A percentile compares a stretch with the other conserved stretches of the same genome.
phyloP scores from a whole-genome alignment of 2,329 filamentous ascomycete species.

The Diaporthe vexans region DNA sequence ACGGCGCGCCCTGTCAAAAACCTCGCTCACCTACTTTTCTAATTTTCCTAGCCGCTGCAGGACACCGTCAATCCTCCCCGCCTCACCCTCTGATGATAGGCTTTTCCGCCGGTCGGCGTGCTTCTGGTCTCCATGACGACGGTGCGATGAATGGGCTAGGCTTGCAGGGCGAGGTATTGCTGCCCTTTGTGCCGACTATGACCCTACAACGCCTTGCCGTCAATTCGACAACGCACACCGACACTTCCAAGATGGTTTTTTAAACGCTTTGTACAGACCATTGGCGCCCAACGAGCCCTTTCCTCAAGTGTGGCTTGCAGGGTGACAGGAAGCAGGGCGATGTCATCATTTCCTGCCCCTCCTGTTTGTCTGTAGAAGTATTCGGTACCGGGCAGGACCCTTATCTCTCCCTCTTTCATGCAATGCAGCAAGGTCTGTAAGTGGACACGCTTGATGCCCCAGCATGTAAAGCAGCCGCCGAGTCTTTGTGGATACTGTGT shows the following conservation, averaged over 20 bases:
- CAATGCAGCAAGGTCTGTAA: slow-evolving; percentile 36
- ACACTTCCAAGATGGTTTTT: slow-evolving; percentile 29
- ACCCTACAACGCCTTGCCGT: slow-evolving; percentile 4
- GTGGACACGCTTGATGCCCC: slow-evolving; percentile 8
- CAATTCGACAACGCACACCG: slow-evolving; percentile 28
- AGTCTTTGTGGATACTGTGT: slow-evolving; percentile 13
- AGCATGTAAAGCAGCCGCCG: slow-evolving; percentile 2
- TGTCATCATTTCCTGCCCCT: slow-evolving; percentile 32
- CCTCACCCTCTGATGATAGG: slow-evolving; percentile 2
- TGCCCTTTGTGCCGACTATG: slow-evolving; percentile 3
- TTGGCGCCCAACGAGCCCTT: slow-evolving; percentile 5
- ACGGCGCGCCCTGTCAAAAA: slow-evolving; percentile 8
- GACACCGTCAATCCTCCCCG: slow-evolving; percentile 14
- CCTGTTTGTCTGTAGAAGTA: slow-evolving; percentile 24
- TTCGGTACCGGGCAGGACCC: not conserved
- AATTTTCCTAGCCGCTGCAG: slow-evolving; percentile 28
- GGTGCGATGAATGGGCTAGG: not conserved
- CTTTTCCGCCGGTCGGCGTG: not conserved
- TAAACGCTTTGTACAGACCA: not conserved
- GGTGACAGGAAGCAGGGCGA: not conserved
- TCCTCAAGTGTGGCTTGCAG: not conserved
- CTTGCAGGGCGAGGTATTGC: not conserved
- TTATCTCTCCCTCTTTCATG: slow-evolving; percentile 20
- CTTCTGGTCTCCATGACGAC: slow-evolving; percentile 32
- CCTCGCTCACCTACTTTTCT: slow-evolving; percentile 32